Conservation (phyloP, 441 rosid genomes). For the Arabidopsis lyrata region DNA sequence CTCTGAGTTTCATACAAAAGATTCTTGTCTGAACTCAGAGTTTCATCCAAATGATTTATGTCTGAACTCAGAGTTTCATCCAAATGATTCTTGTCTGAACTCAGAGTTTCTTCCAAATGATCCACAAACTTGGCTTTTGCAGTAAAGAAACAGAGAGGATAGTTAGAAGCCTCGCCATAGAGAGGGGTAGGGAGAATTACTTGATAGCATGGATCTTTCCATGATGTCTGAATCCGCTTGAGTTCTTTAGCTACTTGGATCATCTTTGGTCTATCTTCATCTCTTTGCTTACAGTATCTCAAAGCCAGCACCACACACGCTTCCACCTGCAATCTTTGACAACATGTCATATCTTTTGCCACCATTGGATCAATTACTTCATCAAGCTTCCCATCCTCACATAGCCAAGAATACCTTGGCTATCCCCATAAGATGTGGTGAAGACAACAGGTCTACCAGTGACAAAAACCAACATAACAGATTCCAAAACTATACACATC, state of each 20-base stretch:
- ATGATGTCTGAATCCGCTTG: background rate
- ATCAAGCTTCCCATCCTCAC: background rate
- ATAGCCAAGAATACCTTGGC: accelerated
- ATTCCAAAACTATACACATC: background rate
- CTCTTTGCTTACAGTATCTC: background rate
- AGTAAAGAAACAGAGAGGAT: too few species aligned
- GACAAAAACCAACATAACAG: background rate
- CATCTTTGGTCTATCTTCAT: background rate
- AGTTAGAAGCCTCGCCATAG: too few species aligned
- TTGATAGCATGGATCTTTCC: too few species aligned
- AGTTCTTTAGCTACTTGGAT: background rate
- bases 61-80: too few species aligned
- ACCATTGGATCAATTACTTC: background rate
- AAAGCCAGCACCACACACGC: background rate
- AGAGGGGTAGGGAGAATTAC: too few species aligned
- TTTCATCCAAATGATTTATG: too few species aligned
- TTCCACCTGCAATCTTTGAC: slow-evolving; percentile 1
- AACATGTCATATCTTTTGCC: background rate
- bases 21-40: too few species aligned
- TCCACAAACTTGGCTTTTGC: too few species aligned
- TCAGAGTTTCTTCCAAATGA: too few species aligned
- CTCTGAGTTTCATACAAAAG: too few species aligned
- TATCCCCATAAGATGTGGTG: background rate
- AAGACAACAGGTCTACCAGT: background rate
- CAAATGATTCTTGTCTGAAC: too few species aligned